Conservation (phyloP, 345 rosid species). For the Balakata baccata region DNA sequence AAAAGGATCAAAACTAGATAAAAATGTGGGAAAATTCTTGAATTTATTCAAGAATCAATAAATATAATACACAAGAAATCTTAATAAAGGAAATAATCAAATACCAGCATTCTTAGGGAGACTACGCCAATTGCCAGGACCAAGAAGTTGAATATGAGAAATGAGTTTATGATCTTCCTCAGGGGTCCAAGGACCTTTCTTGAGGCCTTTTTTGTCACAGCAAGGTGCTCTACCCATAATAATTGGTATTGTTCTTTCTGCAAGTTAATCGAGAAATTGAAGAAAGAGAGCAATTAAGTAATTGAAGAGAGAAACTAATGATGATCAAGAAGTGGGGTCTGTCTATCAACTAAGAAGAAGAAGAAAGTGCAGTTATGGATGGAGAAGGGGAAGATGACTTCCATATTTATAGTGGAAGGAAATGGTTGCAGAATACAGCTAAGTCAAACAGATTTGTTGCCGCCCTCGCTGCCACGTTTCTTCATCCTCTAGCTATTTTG, state of each 20-base stretch:
- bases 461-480: constrained; percentile 27
- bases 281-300: too few relatives aligned
- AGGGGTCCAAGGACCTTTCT: constrained; percentile 36
- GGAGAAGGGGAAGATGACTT: background rate
- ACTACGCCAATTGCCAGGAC: constrained; percentile 34
- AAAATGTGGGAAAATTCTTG: too few relatives aligned
- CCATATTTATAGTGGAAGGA: constrained; percentile 5
- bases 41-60: too few relatives aligned
- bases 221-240: constrained; percentile 37
- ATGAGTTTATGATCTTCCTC: constrained; percentile 34
- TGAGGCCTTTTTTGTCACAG: constrained; percentile 35
- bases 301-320: too few relatives aligned
- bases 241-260: too few relatives aligned
- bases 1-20: too few relatives aligned
- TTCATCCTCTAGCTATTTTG: background rate
- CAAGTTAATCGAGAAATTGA: too few relatives aligned
- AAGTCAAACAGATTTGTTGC: constrained; percentile 33
- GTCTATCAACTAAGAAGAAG: background rate
- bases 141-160: constrained; percentile 23
- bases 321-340: too few relatives aligned
- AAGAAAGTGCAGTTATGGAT: constrained; percentile 8
- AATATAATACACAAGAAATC: too few relatives aligned
- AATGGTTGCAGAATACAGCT: constrained; percentile 11
- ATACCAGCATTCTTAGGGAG: constrained; percentile 38
- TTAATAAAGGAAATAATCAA: background rate